phyloP scores from a whole-genome alignment of 371 early-diverging fungal genomes.

The Mucor sp. region DNA sequence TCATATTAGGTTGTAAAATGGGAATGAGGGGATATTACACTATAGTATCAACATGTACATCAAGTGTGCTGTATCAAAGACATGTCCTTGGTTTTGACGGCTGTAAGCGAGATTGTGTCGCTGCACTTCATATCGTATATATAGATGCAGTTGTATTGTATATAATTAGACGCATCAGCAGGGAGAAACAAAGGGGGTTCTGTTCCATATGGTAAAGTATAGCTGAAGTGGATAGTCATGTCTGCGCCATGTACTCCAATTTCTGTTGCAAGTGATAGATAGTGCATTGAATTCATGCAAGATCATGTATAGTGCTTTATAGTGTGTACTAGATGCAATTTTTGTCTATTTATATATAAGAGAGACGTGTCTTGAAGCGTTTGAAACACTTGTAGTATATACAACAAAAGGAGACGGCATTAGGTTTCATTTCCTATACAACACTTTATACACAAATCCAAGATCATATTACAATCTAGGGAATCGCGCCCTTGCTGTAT shows the following conservation, averaged over 20 bases:
- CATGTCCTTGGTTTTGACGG: neutral
- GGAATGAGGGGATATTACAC: neutral
- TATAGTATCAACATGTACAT: neutral
- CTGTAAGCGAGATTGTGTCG: neutral
- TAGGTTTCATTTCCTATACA: too few species aligned
- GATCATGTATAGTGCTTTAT: neutral
- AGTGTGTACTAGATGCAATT: neutral
- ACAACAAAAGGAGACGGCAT: too few species aligned
- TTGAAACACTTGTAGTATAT: too few species aligned
- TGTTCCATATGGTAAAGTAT: too few species aligned
- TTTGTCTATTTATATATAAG: neutral
- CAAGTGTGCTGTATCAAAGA: neutral
- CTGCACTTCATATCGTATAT: neutral
- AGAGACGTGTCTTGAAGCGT: neutral
- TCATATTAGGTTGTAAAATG: too few species aligned
- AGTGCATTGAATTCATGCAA: neutral
- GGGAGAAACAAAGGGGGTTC: neutral
- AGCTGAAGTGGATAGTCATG: neutral
- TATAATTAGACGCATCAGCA: too few species aligned
- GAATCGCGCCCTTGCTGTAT: too few species aligned
- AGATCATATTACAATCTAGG: too few species aligned
- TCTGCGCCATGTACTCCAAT: neutral
- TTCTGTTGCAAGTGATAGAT: neutral
- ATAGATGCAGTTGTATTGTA: neutral
- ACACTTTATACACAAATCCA: too few species aligned